phyloP scores from a whole-genome alignment of 257 asterid species.

The Agastache rugosa region DNA sequence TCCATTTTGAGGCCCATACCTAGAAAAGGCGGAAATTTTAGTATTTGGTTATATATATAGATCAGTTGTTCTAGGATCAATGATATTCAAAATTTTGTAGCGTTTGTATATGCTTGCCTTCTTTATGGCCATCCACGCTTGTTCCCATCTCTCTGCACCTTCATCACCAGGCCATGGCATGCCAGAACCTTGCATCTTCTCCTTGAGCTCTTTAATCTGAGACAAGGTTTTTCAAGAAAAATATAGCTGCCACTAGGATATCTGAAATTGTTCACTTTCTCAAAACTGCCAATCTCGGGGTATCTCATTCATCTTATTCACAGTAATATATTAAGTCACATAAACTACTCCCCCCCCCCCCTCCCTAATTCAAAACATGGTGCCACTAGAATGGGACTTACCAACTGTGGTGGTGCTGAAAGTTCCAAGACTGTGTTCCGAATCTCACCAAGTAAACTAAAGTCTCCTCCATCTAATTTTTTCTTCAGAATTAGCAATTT shows the following conservation, averaged over 20 bases:
- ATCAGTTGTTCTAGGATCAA: slow-evolving; percentile 2
- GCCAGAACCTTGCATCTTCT: slow-evolving; percentile 85
- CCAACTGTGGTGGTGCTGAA: slow-evolving; percentile 86
- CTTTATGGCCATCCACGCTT: slow-evolving; percentile 98
- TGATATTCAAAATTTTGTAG: slow-evolving; percentile 14
- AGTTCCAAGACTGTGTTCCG: slow-evolving; percentile 80
- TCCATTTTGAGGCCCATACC: slow-evolving; percentile 99
- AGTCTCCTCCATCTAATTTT: slow-evolving; percentile 64
- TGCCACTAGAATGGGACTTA: slow-evolving; percentile 43
- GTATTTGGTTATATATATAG: slow-evolving; percentile 2
- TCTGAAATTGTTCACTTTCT: slow-evolving; percentile 23
- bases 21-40: slow-evolving; percentile 32
- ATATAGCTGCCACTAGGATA: slow-evolving; percentile 21
- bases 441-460: slow-evolving; percentile 72
- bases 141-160: slow-evolving; percentile 92
- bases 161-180: slow-evolving; percentile 99
- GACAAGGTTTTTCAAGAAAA: slow-evolving; percentile 37
- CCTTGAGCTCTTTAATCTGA: slow-evolving; percentile 90
- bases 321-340: neutral
- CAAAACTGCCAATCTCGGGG: slow-evolving; percentile 14
- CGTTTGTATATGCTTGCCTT: slow-evolving; percentile 52
- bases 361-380: slow-evolving; percentile 18
- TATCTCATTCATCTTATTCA: slow-evolving; percentile 17
- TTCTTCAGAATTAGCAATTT: slow-evolving; percentile 61
- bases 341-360: neutral